Evolutionary conservation across 495 filamentous ascomycete genomes (phyloP), one percentile per base, ranked within the genome.

Genomic region (Podospora conica): DNA sequence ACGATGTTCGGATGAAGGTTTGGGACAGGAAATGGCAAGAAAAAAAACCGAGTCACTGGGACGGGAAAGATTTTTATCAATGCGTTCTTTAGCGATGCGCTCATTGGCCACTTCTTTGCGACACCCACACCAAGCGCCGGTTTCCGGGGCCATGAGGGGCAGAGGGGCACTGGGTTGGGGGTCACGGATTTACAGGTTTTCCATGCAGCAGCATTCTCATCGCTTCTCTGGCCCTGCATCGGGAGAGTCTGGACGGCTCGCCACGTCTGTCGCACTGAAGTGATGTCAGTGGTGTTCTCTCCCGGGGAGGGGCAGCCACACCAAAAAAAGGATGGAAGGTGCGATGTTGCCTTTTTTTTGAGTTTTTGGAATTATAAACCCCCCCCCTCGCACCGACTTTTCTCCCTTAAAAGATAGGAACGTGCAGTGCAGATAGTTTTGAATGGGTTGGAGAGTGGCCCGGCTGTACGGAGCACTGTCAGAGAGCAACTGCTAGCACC

Each of bases 21-120:
- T 59, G 61, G 55, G n/a, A 48, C 40, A 48, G 60, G 28, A 64
- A 25, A 63, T 23, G 56, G 55, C 29, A 20, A 54, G 31, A 65
- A 68, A 64, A 67, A 68, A 56, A 40, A 60, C 55, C 29, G 65
- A 31, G 65, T 65, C 67, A 67, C 60, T 70, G 65, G 54, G 29
- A 59, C 64, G 27, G 15, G n/a, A 65, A 64, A 61, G 33, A 59
- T 60, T 64, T 67, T 65, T 65, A 61, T 57, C 15, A 27, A 63
- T 48, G 40, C 28, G 40, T n/a, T 23, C 27, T 31, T 68, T 68
- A n/a, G 24, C 53, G 18, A 27, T 54, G n/a, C 58, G 54, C 23
- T 60, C 2, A 69, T 69, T 69, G 67, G 67, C 27, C 40, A 7
- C 25, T 28, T 59, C 15, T n/a, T 28, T 18, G 56, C 29, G 22